phyloP scores from a whole-genome alignment of 78 protist species.

The Dictyostelium firmibasis region DNA sequence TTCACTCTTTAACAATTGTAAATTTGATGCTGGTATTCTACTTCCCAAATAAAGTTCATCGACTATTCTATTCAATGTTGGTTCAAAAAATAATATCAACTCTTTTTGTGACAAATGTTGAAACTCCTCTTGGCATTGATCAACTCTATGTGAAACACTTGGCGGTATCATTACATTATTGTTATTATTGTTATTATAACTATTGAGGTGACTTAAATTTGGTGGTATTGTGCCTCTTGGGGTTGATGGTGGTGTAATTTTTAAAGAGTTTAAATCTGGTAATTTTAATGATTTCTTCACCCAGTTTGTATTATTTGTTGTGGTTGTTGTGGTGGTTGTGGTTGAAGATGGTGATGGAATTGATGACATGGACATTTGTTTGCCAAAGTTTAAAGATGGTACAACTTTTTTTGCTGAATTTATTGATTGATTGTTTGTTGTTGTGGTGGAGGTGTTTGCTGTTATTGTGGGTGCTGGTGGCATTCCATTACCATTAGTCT shows the following conservation, averaged over 20 bases:
- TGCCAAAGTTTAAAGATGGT: constrained; percentile 8
- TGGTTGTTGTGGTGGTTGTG: background rate
- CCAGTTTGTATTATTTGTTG: background rate
- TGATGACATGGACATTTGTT: constrained; percentile 49
- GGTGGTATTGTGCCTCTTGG: background rate
- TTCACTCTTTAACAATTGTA: constrained; percentile 11
- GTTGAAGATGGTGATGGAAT: background rate
- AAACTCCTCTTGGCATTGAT: background rate
- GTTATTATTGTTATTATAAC: background rate
- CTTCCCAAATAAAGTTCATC: constrained; percentile 34
- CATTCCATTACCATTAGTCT: background rate
- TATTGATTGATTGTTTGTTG: background rate
- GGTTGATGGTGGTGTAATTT: constrained; percentile 5
- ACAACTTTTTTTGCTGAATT: background rate
- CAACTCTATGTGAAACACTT: background rate
- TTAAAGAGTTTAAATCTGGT: constrained; percentile 2
- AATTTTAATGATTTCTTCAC: background rate
- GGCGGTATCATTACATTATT: background rate
- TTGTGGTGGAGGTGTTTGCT: background rate
- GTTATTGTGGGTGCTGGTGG: background rate
- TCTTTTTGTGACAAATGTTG: background rate
- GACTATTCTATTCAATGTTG: constrained; percentile 33
- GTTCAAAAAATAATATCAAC: constrained; percentile 39
- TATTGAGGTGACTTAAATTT: background rate
- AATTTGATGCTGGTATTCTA: constrained; percentile 54